Base-by-base conservation (phyloP, 179 eudicot species). In the Beta macrorhiza region DNA sequence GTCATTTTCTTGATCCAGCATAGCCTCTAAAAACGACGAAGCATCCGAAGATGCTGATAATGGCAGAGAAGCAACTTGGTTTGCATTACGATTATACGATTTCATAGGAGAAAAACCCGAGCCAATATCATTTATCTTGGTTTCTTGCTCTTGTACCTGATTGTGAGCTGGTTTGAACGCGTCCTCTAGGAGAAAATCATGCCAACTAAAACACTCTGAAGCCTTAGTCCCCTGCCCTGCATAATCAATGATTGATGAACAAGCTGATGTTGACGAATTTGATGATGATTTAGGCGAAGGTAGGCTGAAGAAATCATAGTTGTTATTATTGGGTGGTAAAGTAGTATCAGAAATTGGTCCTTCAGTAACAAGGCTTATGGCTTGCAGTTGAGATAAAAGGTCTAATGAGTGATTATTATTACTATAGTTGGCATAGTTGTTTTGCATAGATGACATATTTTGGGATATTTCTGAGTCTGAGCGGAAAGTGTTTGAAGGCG, bases 161-260 rank as follows among this genome's bases (percentile, higher is more conserved):
- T 81, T 76, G 13, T 76, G 84, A 25, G 61, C 78, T 20, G 74
- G 82, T 69, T 78, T 72, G 32, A 80, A 72, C 0, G 82, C 87
- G 4, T 92, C 92, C 29, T 93, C 97, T 1, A 90, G 81, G 64
- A 93, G 91, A 79, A 89, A 93, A 75, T 93, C 95, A 5, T 87
- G 85, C 97, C 97, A 93, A 17, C 85, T 84, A 44, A 90, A 88
- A 69, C 89, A 78, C 51, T 69, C 78, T 12, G 87, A 67, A 57
- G 84, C 58, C 68, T 55, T 76, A 64, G 47, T 78, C 10, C 67
- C 69, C 47, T 86, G 78, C 74, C 82, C 83, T 53, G 64, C 79
- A 82, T 64, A 76, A 65, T 81, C 57, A 47, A 78, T 85, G 44
- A 52, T 58, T 42, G 86, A 77, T 58, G 84, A 71, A 63, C 84